phyloP scores from a whole-genome alignment of 2,329 filamentous ascomycete genomes.

The Myriosclerotinia scirpicola region DNA sequence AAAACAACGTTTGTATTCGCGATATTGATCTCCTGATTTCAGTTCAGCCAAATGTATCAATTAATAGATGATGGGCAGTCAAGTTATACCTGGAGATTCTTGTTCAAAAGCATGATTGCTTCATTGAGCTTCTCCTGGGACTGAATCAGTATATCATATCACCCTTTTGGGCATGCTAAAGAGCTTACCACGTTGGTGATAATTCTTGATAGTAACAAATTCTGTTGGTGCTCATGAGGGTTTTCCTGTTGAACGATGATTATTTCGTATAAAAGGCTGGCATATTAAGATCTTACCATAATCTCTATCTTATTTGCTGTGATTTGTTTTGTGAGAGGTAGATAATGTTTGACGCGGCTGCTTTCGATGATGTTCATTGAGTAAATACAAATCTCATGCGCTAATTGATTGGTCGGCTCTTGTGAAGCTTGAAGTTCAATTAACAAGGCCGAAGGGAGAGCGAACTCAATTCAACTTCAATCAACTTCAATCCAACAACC shows the following conservation, averaged over 20 bases:
- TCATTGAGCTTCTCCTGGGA: conserved; percentile 94
- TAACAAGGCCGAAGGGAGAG: conserved; percentile 7
- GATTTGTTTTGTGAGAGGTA: background rate
- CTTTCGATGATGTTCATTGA: background rate
- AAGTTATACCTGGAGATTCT: conserved; percentile 72
- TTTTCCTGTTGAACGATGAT: conserved; percentile 63
- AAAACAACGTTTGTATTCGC: conserved; percentile 99
- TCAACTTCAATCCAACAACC: background rate
- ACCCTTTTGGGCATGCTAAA: background rate
- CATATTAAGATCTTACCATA: conserved; percentile 25
- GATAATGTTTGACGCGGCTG: background rate
- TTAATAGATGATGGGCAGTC: background rate
- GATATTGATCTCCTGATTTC: conserved; percentile 83
- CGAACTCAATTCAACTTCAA: background rate
- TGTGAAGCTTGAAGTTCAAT: conserved; percentile 14
- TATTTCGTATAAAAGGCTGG: background rate
- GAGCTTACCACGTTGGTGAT: conserved; percentile 91
- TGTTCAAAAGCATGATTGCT: conserved; percentile 88
- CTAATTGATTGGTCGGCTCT: conserved; percentile 15
- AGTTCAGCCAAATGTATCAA: conserved; percentile 8
- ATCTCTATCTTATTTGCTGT: conserved; percentile 2
- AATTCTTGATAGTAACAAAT: conserved; percentile 86
- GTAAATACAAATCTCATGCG: conserved; percentile 3
- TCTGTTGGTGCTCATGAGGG: conserved; percentile 97
- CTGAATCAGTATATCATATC: conserved; percentile 19